Percentiles rank a stretch among this genome's conserved stretches.
Evolutionary conservation across 352 stramenopile species (phyloP).

Genomic region (Thalassiosira livingstoniorum): DNA sequence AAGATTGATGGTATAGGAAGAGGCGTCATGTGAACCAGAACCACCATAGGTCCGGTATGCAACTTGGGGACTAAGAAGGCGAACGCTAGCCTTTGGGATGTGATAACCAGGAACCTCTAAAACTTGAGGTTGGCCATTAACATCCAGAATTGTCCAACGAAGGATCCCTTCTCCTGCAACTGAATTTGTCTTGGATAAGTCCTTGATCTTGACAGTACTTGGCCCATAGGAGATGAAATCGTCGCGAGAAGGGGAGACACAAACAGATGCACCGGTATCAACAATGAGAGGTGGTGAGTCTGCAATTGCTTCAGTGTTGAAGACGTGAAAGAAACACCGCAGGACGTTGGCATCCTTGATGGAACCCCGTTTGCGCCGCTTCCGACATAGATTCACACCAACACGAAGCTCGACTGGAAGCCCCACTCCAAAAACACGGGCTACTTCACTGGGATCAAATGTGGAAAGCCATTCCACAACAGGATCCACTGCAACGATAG

Average conservation of each 20-base stretch:
- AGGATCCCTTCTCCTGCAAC: background rate
- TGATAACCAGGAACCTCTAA: background rate
- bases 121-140: background rate
- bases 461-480: too few relatives aligned
- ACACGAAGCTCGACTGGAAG: too few relatives aligned
- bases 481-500: too few relatives aligned
- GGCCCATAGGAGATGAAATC: background rate
- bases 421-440: too few relatives aligned
- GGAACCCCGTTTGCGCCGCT: too few relatives aligned
- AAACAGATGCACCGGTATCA: constrained; percentile 3
- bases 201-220: background rate
- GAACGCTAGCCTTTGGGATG: background rate
- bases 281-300: constrained; percentile 4
- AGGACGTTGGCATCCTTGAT: too few relatives aligned
- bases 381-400: too few relatives aligned
- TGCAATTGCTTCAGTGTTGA: too few relatives aligned
- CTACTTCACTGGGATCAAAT: too few relatives aligned
- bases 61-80: background rate
- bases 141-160: background rate
- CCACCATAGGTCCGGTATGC: background rate
- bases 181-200: background rate
- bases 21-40: background rate
- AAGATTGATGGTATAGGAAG: background rate
- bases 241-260: background rate
- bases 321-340: too few relatives aligned